Evolutionary conservation across 192 early-diverging fungal genomes (phyloP).

Genomic region (Backusella mclennaniae): DNA sequence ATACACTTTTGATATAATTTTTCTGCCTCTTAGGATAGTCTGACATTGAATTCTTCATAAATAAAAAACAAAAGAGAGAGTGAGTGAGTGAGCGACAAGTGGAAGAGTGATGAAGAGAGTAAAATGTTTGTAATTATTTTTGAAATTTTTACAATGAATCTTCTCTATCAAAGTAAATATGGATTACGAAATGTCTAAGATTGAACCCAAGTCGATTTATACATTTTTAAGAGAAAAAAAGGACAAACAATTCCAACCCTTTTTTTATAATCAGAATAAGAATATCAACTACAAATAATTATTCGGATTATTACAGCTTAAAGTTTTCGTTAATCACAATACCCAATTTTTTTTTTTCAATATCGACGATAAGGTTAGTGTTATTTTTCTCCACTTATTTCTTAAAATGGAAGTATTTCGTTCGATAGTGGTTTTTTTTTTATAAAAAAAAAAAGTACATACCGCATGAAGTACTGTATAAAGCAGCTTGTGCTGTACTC

Average conservation of each 20-base stretch:
- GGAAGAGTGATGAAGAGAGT: too few relatives aligned
- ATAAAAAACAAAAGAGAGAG: too few relatives aligned
- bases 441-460: too few relatives aligned
- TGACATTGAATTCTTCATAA: too few relatives aligned
- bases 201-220: neutral
- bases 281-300: neutral
- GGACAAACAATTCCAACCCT: neutral
- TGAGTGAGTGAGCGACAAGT: too few relatives aligned
- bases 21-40: too few relatives aligned
- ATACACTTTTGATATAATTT: too few relatives aligned
- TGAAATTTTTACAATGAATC: too few relatives aligned
- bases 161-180: too few relatives aligned
- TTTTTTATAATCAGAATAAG: neutral
- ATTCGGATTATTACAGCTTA: neutral
- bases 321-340: neutral
- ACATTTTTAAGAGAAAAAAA: neutral
- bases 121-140: too few relatives aligned
- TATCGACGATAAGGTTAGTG: neutral
- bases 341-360: neutral
- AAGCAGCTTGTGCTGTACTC: neutral
- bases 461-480: too few relatives aligned
- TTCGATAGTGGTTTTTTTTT: neutral
- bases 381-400: neutral
- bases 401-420: neutral
- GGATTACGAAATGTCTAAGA: too few relatives aligned